Evolutionary conservation across 2,329 filamentous ascomycete genomes (phyloP), one percentile per base, ranked within the genome.

Genomic region (Nakataea oryzae): DNA sequence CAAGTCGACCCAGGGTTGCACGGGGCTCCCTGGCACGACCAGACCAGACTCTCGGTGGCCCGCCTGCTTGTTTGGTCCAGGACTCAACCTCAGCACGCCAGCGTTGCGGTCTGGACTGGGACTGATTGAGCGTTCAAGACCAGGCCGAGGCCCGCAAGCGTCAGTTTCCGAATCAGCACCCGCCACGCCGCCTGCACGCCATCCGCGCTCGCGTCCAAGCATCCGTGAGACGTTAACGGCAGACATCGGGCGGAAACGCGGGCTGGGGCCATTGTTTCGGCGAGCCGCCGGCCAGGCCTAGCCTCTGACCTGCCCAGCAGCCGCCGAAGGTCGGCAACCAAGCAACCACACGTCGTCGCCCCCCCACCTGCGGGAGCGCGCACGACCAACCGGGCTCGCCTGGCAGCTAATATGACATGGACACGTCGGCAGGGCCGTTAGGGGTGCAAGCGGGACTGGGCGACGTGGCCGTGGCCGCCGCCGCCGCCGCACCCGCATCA

Each of bases 201-300:
- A 47, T n/a, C n/a, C 41, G 17, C 41, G 41, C 17, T 17, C 17
- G n/a, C 41, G 41, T 47, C 17, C 17, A 47, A 21, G 17, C n/a
- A n/a, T n/a, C n/a, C n/a, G n/a, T n/a, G n/a, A n/a, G n/a, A n/a
- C 6, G 7, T 21, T 47, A 21, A 47, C 41, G 17, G 21, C 17
- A 47, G 41, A 47, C 41, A 47, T 47, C 70, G 0, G 70, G 1
- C 0, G 72, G 71, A 61, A 90, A 74, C 7, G 17, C n/a, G 41
- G n/a, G 21, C 17, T 17, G n/a, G 41, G n/a, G n/a, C n/a, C 9
- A 2, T n/a, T n/a, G 41, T 14, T 11, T n/a, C 41, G 41, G n/a
- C 41, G 41, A 47, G 41, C 41, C 14, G 13, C 41, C 7, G 14
- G 41, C 41, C 21, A n/a, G n/a, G n/a, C 41, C n/a, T n/a, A 14